Evolutionary conservation across 2,329 filamentous ascomycete species (phyloP).

Genomic region (Peltaster fructicola): DNA sequence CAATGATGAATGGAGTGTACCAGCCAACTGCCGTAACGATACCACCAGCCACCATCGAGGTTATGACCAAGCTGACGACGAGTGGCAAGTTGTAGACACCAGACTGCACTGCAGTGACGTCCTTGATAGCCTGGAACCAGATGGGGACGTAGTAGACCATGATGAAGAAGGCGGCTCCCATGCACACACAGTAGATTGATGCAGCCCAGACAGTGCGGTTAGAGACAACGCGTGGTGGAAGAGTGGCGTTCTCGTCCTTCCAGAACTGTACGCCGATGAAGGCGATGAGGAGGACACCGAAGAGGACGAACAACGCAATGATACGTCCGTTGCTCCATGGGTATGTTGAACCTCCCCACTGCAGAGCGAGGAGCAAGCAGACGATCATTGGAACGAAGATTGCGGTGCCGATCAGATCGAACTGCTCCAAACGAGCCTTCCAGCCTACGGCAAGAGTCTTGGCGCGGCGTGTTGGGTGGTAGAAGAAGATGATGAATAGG

Average conservation of each 20-base stretch:
- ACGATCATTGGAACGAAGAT: slow-evolving; percentile 21
- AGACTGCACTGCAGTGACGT: slow-evolving; percentile 25
- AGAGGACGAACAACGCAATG: slow-evolving; percentile 29
- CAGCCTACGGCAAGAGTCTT: slow-evolving; percentile 18
- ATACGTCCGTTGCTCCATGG: slow-evolving; percentile 26
- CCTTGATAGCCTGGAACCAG: slow-evolving; percentile 34
- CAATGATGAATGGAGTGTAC: slow-evolving; percentile 31
- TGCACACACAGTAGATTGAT: slow-evolving; percentile 18
- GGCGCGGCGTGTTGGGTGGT: slow-evolving; percentile 18
- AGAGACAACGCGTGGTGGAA: slow-evolving; percentile 19
- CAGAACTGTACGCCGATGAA: slow-evolving; percentile 27
- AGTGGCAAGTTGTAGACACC: slow-evolving; percentile 32
- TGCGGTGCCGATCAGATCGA: slow-evolving; percentile 24
- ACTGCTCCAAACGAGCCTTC: slow-evolving; percentile 19
- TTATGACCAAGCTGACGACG: slow-evolving; percentile 26
- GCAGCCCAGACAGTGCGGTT: slow-evolving; percentile 19
- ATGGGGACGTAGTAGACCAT: slow-evolving; percentile 28
- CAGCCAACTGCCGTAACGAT: slow-evolving; percentile 27
- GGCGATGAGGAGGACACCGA: slow-evolving; percentile 21
- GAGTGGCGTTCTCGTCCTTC: slow-evolving; percentile 25
- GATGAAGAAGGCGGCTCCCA: slow-evolving; percentile 26
- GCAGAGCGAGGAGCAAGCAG: slow-evolving; percentile 27
- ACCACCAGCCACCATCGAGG: slow-evolving; percentile 24
- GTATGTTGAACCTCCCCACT: slow-evolving; percentile 31
- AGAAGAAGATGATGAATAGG: slow-evolving; percentile 19